phyloP scores from a whole-genome alignment of 1,284 basidiomycete species.

The Naganishia albida region DNA sequence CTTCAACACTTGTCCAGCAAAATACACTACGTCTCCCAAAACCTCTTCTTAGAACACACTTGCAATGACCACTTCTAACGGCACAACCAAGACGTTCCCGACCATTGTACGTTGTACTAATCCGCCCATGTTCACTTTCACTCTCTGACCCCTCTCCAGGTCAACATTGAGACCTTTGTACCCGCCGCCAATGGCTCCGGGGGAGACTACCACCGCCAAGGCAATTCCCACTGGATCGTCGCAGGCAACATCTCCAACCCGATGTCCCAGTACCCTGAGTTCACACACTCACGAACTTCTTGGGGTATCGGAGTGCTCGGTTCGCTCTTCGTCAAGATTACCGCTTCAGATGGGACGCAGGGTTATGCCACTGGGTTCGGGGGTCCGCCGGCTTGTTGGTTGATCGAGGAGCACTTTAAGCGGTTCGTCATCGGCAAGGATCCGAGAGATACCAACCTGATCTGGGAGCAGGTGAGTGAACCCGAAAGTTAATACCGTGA shows the following conservation, averaged over 20 bases:
- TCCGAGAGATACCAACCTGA: slow-evolving; percentile 58
- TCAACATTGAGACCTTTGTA: slow-evolving; percentile 55
- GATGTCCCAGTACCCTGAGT: slow-evolving; percentile 58
- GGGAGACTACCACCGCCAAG: slow-evolving; percentile 59
- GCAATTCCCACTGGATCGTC: slow-evolving; percentile 52
- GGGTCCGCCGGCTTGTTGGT: slow-evolving; percentile 61
- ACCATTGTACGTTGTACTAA: slow-evolving; percentile 45
- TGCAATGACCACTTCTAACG: slow-evolving; percentile 15
- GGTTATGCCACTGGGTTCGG: slow-evolving; percentile 61
- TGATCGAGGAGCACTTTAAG: slow-evolving; percentile 60
- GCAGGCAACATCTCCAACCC: slow-evolving; percentile 54
- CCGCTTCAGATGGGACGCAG: slow-evolving; percentile 58
- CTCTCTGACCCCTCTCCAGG: slow-evolving; percentile 28
- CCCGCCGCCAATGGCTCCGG: slow-evolving; percentile 55
- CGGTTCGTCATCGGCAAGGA: slow-evolving; percentile 60
- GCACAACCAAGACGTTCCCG: slow-evolving; percentile 41
- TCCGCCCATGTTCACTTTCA: background rate
- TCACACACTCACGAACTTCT: slow-evolving; percentile 56
- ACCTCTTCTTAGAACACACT: background rate
- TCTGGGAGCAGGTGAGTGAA: slow-evolving; percentile 55
- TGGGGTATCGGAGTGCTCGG: slow-evolving; percentile 57
- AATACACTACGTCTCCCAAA: background rate
- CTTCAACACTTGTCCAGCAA: too few species aligned
- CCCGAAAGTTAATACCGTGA: background rate
- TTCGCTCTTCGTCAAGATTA: slow-evolving; percentile 58